Evolutionary conservation across 1,284 basidiomycete genomes (phyloP).

Genomic region (Puccinia horiana): DNA sequence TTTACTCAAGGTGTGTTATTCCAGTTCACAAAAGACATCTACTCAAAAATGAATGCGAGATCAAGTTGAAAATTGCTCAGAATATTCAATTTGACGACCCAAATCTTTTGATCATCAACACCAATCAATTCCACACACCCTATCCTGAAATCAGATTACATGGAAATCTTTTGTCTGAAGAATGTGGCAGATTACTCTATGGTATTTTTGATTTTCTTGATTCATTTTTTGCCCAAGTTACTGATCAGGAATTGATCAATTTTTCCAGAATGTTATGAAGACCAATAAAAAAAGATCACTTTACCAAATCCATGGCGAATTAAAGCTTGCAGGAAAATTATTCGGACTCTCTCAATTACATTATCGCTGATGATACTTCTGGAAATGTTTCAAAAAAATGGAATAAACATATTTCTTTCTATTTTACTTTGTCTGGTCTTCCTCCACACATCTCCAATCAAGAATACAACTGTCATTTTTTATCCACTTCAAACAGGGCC

Average conservation of each 20-base stretch:
- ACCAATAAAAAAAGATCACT: neutral
- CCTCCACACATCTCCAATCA: too few relatives aligned
- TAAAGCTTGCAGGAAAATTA: constrained; percentile 28
- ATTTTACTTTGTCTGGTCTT: too few relatives aligned
- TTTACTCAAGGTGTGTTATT: neutral
- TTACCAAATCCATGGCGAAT: constrained; percentile 42
- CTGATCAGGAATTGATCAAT: neutral
- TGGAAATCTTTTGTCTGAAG: neutral
- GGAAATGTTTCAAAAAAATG: too few relatives aligned
- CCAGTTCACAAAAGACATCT: neutral
- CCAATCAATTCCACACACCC: neutral
- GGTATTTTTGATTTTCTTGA: neutral
- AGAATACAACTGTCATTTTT: too few relatives aligned
- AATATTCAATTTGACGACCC: constrained; percentile 2
- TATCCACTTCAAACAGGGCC: too few relatives aligned
- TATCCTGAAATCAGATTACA: neutral
- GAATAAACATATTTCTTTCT: too few relatives aligned
- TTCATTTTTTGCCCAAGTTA: neutral
- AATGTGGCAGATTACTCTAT: neutral
- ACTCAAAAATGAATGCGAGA: neutral
- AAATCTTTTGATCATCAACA: neutral
- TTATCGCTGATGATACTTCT: constrained; percentile 62
- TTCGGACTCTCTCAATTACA: constrained; percentile 58
- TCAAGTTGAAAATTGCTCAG: neutral
- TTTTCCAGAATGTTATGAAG: neutral